These are phyloP conservation scores for Passiflora organensis DNA, from an alignment of 345 rosid species.

Conservation along the genomic window DNA sequence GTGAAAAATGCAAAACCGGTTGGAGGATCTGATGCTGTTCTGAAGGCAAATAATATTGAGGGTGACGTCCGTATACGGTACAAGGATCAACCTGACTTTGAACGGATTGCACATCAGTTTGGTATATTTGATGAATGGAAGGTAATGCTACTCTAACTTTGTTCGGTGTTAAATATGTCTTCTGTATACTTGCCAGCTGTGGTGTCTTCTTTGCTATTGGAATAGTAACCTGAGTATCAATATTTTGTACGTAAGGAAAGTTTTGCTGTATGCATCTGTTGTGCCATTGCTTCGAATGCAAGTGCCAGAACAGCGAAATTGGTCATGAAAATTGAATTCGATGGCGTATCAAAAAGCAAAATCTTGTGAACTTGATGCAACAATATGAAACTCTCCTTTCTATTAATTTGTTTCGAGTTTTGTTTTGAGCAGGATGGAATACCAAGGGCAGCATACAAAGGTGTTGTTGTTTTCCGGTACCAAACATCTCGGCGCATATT, in stretches of 20 bases:
- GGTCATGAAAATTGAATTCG: no score
- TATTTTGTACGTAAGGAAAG: no score
- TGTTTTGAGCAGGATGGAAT: slow-evolving; percentile 65
- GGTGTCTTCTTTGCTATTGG: no score
- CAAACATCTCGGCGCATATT: slow-evolving; percentile 59
- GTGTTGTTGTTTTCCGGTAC: slow-evolving; percentile 74
- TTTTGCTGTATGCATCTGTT: no score
- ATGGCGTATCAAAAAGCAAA: no score
- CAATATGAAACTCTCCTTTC: no score
- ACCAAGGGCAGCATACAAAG: slow-evolving; percentile 92
- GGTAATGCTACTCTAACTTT: slow-evolving; percentile 32
- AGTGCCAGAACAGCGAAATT: no score
- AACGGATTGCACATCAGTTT: slow-evolving; percentile 68
- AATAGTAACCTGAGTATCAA: no score
- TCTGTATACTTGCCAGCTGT: background rate
- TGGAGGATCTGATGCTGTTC: slow-evolving; percentile 59
- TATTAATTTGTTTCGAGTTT: no score
- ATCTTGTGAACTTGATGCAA: no score
- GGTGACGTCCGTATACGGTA: slow-evolving; percentile 75
- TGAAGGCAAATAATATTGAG: slow-evolving; percentile 50
- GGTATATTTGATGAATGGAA: slow-evolving; percentile 98
- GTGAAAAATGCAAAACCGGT: slow-evolving; percentile 65
- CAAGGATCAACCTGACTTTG: slow-evolving; percentile 68
- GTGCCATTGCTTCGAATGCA: no score
- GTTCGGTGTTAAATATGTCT: background rate